Conservation (phyloP, 805 yeast species). For the Schwanniomyces yamadae region DNA sequence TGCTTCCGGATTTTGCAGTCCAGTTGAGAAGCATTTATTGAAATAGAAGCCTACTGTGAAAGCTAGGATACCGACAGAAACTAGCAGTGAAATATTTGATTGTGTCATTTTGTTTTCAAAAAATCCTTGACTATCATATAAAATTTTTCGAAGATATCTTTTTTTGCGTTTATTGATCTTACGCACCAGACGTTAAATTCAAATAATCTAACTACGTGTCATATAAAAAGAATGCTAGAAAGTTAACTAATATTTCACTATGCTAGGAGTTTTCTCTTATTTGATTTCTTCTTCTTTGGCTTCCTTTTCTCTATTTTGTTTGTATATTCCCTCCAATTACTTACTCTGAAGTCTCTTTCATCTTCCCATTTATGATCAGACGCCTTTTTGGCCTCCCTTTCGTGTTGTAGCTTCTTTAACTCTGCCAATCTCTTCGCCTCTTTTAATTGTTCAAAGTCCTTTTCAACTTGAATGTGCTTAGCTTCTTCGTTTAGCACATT, state of each 20-base stretch:
- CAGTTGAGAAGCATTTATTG: slow-evolving; percentile 17
- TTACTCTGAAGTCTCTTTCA: slow-evolving; percentile 54
- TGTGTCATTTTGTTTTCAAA: slow-evolving; percentile 7
- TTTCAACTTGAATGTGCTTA: slow-evolving; percentile 27
- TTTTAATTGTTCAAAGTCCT: slow-evolving; percentile 24
- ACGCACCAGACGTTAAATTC: no score
- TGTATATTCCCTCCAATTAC: slow-evolving; percentile 56
- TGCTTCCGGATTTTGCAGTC: background rate
- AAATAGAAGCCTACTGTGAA: slow-evolving; percentile 36
- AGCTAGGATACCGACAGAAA: slow-evolving; percentile 35
- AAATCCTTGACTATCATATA: no score
- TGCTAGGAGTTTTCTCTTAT: slow-evolving; percentile 7
- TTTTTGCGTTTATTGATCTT: no score
- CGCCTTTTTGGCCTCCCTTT: slow-evolving; percentile 42
- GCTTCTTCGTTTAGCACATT: slow-evolving; percentile 41
- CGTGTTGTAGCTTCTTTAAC: slow-evolving; percentile 31
- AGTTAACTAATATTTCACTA: no score
- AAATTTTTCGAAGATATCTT: no score
- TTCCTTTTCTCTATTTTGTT: slow-evolving; percentile 46
- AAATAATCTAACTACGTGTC: no score
- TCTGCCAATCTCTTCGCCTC: slow-evolving; percentile 24
- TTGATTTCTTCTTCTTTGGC: slow-evolving; percentile 33
- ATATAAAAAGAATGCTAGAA: no score
- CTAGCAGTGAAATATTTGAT: slow-evolving; percentile 19
- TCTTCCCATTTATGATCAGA: slow-evolving; percentile 59